These are phyloP conservation scores for Eucalyptus curtisii DNA, from an alignment of 345 rosid genomes.

Conservation along the genomic window DNA sequence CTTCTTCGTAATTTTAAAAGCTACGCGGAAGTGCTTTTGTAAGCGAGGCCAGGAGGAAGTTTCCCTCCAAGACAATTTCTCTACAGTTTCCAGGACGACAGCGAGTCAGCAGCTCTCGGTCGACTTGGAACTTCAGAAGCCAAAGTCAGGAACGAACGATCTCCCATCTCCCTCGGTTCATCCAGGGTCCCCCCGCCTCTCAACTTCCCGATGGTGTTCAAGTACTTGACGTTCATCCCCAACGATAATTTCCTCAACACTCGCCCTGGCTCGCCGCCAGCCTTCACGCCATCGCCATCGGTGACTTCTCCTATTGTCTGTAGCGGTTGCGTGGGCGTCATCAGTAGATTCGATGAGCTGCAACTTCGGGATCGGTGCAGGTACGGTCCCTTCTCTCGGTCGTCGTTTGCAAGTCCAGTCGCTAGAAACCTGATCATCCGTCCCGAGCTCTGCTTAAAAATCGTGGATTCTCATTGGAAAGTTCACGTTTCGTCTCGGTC, in stretches of 20 bases:
- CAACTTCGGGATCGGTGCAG: neutral
- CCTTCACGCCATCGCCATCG: neutral
- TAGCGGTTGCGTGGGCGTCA: neutral
- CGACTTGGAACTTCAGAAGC: neutral
- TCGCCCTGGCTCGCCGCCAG: neutral
- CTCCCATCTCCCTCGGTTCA: neutral
- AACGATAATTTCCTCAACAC: neutral
- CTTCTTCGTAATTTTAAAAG: too few species aligned
- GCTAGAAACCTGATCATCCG: neutral
- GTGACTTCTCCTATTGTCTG: neutral
- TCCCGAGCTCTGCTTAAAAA: too few species aligned
- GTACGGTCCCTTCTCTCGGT: neutral
- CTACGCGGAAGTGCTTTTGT: neutral
- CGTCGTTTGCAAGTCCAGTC: neutral
- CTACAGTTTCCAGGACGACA: neutral
- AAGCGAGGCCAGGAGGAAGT: too few species aligned
- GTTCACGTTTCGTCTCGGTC: neutral
- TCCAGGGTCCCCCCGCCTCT: neutral
- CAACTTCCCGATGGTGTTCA: neutral
- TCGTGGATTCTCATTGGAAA: neutral
- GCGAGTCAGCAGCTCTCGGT: neutral
- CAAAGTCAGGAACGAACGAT: neutral
- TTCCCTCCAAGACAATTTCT: neutral
- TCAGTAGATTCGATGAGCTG: neutral
- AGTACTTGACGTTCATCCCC: neutral